A percentile compares a stretch with the other conserved stretches of the same genome.
Evolutionary conservation across 768 basidiomycete genomes (phyloP).

Genomic region (Kwoniella europaea): DNA sequence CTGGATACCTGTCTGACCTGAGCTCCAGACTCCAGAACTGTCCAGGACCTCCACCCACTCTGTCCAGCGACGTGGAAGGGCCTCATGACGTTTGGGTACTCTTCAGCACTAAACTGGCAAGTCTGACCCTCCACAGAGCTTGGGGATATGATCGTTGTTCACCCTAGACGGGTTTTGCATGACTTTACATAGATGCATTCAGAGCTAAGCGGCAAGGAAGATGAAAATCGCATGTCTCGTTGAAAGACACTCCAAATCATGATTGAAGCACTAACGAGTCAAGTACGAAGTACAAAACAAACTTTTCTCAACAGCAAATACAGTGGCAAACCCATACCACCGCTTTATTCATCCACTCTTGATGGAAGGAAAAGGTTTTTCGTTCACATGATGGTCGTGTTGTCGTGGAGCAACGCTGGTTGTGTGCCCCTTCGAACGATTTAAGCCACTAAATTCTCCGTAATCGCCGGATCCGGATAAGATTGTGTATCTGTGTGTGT

Average conservation of each 20-base stretch:
- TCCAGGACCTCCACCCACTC: not conserved
- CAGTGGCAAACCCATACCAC: not conserved
- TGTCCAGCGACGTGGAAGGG: constrained; percentile 5
- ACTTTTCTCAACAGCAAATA: not conserved
- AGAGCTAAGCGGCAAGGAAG: not conserved
- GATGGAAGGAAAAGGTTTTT: not conserved
- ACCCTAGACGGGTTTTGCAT: constrained; percentile 3
- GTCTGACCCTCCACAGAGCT: not conserved
- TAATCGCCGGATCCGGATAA: constrained; percentile 1
- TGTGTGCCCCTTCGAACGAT: not conserved
- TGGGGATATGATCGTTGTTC: not conserved
- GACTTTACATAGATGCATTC: not conserved
- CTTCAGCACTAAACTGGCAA: not conserved
- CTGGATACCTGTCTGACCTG: not conserved
- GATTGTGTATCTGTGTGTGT: not conserved
- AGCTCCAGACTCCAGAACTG: not conserved
- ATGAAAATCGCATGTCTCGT: not conserved
- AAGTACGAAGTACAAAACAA: not conserved
- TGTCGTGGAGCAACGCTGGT: not conserved
- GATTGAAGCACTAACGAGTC: not conserved
- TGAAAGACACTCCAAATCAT: not conserved
- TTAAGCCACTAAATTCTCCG: not conserved
- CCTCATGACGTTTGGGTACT: not conserved
- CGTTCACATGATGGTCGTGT: not conserved
- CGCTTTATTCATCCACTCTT: not conserved